phyloP scores from a whole-genome alignment of 2,329 filamentous ascomycete genomes.

The Orbilia oligospora region DNA sequence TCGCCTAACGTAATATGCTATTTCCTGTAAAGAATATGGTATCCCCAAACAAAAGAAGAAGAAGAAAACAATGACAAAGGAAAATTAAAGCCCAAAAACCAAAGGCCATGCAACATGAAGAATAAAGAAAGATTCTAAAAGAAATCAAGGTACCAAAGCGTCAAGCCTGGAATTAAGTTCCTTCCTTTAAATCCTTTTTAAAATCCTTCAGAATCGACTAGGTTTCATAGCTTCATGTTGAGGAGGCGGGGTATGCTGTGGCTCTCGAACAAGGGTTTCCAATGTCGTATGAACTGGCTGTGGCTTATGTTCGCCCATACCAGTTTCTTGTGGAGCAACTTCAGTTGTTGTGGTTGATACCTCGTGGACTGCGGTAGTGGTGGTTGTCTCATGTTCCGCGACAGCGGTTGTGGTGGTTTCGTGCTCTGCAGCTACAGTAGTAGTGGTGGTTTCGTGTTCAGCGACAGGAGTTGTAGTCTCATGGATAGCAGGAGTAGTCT shows the following conservation, averaged over 20 bases:
- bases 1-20: constrained; percentile 26
- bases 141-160: neutral
- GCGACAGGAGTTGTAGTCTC: neutral
- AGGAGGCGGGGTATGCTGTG: constrained; percentile 28
- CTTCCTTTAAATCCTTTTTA: neutral
- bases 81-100: neutral
- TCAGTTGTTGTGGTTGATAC: constrained; percentile 16
- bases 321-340: constrained; percentile 22
- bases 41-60: constrained; percentile 21
- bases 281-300: constrained; percentile 34
- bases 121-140: constrained; percentile 11
- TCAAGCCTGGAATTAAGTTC: constrained; percentile 1
- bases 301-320: neutral
- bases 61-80: neutral
- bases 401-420: constrained; percentile 1
- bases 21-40: constrained; percentile 35
- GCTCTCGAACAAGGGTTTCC: constrained; percentile 31
- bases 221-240: constrained; percentile 26
- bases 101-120: constrained; percentile 7
- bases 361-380: constrained; percentile 14
- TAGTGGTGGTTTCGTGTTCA: constrained; percentile 16
- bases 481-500: neutral
- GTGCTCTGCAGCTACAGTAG: constrained; percentile 4
- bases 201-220: neutral
- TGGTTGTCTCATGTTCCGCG: neutral